These are phyloP conservation scores for Cryptosporidium ubiquitum DNA, from an alignment of 169 alveolate species.

Conservation along the genomic window DNA sequence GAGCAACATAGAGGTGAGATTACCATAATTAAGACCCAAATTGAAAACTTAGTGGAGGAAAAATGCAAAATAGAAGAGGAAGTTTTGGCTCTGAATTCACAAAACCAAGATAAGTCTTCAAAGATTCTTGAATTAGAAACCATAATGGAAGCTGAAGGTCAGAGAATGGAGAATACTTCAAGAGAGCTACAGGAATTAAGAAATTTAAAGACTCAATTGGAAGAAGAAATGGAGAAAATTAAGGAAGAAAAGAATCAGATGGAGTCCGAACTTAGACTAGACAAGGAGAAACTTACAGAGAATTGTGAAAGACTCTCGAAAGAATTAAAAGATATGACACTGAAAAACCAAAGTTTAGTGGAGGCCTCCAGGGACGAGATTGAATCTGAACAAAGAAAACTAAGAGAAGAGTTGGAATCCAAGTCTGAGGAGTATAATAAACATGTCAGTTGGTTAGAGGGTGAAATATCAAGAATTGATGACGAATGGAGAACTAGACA, in stretches of 20 bases:
- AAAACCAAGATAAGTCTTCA: neutral
- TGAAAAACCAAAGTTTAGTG: neutral
- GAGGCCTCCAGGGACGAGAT: neutral
- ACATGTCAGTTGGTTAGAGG: slow-evolving; percentile 24
- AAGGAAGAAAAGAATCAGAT: neutral
- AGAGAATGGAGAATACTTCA: neutral
- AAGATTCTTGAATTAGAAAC: neutral
- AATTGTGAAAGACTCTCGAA: neutral
- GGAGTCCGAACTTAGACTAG: neutral
- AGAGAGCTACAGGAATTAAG: slow-evolving; percentile 11
- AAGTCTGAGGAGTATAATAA: slow-evolving; percentile 10
- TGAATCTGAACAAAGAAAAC: neutral
- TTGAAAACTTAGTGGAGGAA: neutral
- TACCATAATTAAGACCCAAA: neutral
- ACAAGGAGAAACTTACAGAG: neutral
- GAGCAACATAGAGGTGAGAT: neutral
- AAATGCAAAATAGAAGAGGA: neutral
- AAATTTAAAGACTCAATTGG: neutral
- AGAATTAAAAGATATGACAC: neutral
- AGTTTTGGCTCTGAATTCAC: neutral
- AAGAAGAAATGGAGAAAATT: neutral
- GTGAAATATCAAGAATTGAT: slow-evolving; percentile 12
- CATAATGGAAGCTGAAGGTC: neutral
- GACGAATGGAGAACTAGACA: slow-evolving; percentile 65
- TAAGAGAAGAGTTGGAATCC: neutral